Evolutionary conservation across 495 filamentous ascomycete species (phyloP).

Genomic region (Penicillium turbatum): DNA sequence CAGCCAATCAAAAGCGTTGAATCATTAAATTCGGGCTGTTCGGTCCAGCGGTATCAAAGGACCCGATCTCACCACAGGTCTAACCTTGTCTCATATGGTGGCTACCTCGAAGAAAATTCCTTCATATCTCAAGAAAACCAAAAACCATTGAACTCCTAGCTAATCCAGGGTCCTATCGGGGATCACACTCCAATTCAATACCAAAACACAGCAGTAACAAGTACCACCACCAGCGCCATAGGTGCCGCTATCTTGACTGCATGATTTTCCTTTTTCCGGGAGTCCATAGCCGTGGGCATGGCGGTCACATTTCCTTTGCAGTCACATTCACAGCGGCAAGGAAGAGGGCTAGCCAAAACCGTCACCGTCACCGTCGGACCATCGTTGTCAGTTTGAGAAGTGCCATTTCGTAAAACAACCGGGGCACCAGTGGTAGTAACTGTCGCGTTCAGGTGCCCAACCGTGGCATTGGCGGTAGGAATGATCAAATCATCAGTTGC

Average conservation of each 20-base stretch:
- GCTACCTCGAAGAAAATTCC: background rate
- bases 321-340: conserved; percentile 2
- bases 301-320: background rate
- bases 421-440: background rate
- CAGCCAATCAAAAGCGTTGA: background rate
- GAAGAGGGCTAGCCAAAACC: background rate
- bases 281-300: background rate
- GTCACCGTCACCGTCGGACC: background rate
- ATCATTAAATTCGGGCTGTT: background rate
- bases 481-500: background rate
- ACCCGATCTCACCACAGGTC: background rate
- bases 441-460: background rate
- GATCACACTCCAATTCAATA: background rate
- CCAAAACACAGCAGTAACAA: background rate
- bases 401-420: background rate
- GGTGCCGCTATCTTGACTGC: background rate
- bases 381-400: background rate
- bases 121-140: background rate
- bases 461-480: background rate
- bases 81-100: background rate
- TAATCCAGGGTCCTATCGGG: background rate
- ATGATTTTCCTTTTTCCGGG: background rate
- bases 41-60: background rate
- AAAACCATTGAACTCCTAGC: background rate
- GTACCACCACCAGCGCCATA: background rate